Conservation (phyloP, 768 basidiomycete species). For the Pholiota microspora region DNA sequence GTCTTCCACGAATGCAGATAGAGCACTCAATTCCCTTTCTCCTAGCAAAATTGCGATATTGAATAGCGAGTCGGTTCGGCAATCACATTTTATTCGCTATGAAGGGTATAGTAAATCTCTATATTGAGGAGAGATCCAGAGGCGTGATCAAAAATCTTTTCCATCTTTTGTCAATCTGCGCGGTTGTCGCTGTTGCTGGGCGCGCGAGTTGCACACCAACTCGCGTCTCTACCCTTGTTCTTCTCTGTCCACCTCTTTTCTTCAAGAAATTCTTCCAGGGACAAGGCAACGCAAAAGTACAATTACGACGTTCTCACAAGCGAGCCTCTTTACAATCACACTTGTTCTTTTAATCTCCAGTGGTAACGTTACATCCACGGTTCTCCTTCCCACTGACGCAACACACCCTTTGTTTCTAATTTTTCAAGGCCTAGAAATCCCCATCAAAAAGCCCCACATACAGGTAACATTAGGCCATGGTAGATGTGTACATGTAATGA, state of each 20-base stretch:
- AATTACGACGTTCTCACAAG: not conserved
- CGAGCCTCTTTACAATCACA: not conserved
- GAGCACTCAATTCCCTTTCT: conserved; percentile 1
- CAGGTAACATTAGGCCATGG: not conserved
- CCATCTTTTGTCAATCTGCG: conserved; percentile 13
- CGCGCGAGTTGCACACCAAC: conserved; percentile 1
- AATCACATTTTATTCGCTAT: not conserved
- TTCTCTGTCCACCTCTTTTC: not conserved
- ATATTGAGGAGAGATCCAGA: not conserved
- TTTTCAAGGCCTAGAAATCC: not conserved
- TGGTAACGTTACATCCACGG: not conserved
- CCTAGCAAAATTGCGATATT: not conserved
- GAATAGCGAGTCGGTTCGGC: not conserved
- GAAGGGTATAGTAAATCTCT: not conserved
- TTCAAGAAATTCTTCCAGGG: not conserved
- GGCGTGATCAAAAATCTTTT: not conserved
- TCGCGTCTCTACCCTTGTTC: not conserved
- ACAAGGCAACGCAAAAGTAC: not conserved
- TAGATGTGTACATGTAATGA: not conserved
- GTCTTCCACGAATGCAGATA: not conserved
- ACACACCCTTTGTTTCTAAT: not conserved
- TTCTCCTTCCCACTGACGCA: not conserved
- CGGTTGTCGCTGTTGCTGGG: conserved; percentile 10
- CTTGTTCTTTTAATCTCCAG: not conserved
- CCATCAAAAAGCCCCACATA: not conserved